Evolutionary conservation across 2,329 filamentous ascomycete species (phyloP).

Genomic region (Talaromyces sp.): DNA sequence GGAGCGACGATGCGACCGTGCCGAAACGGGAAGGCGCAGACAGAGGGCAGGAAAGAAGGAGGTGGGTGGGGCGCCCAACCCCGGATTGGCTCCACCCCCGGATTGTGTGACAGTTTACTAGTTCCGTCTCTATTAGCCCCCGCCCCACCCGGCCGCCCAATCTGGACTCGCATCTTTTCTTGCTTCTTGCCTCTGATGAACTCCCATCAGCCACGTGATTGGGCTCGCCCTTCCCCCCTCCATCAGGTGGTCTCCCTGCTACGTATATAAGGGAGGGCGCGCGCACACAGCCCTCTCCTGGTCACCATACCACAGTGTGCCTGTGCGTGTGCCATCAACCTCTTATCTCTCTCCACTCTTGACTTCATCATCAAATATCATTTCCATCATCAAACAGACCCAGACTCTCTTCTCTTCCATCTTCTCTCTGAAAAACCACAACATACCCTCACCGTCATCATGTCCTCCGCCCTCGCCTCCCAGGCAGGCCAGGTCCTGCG

Average conservation of each 20-base stretch:
- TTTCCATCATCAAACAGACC: not conserved
- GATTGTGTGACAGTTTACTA: slow-evolving; percentile 1
- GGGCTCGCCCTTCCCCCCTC: not conserved
- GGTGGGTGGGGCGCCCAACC: not conserved
- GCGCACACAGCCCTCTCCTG: not conserved
- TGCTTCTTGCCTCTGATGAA: not conserved
- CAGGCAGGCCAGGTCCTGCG: slow-evolving; percentile 13
- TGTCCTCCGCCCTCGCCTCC: slow-evolving; percentile 11
- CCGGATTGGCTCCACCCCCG: slow-evolving; percentile 11
- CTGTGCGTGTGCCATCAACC: not conserved
- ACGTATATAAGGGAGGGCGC: not conserved
- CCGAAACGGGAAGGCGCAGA: not conserved
- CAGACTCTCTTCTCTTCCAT: not conserved
- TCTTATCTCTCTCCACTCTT: not conserved
- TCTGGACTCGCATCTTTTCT: not conserved
- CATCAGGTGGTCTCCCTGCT: not conserved
- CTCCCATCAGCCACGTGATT: not conserved
- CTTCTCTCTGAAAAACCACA: not conserved
- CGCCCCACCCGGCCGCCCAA: not conserved
- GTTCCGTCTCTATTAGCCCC: slow-evolving; percentile 6
- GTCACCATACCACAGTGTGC: not conserved
- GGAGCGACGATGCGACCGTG: not conserved
- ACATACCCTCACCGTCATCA: not conserved
- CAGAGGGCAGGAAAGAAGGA: not conserved
- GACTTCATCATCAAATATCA: not conserved